Evolutionary conservation across 768 basidiomycete genomes (phyloP), one percentile per base, ranked within the genome.

Genomic region (Phlebiopsis gigantea): DNA sequence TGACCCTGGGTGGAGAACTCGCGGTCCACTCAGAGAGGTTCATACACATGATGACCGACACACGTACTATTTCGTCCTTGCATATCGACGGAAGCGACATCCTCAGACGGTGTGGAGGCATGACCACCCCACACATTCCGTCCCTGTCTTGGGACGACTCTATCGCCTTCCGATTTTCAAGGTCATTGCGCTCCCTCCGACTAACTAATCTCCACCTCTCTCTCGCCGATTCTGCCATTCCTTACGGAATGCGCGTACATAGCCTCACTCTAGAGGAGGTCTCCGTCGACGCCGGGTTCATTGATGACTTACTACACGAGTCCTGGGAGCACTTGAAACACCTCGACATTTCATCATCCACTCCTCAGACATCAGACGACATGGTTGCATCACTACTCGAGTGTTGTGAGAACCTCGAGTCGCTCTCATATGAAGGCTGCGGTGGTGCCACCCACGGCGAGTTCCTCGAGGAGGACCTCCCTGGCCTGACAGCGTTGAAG

Each of bases 121-220:
- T 53, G 25, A 24, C 41, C 39, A 25, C 34, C 29, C 29, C 52
- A 51, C 53, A 55, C 22, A 28, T 65, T 24, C 70, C 78, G 1
- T 79, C 79, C 17, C 63, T 84, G 61, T 76, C 77, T 59, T 83
- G 81, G 81, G 79, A 82, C 61, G 79, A 82, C 51, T 67, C 67
- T 34, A 65, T 81, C n/a, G 70, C 73, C 2, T 74, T 72, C 66
- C 72, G 69, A 45, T 81, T 83, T 60, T 67, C 73, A 8, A 72
- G 65, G 55, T 51, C 50, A 31, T 72, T 83, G 28, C 68, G 65
- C 59, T 72, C 63, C 42, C 71, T 84, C 55, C 71, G 70, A 31
- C 67, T 83, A 28, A 73, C 73, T 30, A 63, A 74, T 57, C 61
- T 80, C 22, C 73, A 77, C 46, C 72, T 82, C 45, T 73, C 76